Conservation (phyloP, 768 basidiomycete genomes). For the Agrocybe pediades region DNA sequence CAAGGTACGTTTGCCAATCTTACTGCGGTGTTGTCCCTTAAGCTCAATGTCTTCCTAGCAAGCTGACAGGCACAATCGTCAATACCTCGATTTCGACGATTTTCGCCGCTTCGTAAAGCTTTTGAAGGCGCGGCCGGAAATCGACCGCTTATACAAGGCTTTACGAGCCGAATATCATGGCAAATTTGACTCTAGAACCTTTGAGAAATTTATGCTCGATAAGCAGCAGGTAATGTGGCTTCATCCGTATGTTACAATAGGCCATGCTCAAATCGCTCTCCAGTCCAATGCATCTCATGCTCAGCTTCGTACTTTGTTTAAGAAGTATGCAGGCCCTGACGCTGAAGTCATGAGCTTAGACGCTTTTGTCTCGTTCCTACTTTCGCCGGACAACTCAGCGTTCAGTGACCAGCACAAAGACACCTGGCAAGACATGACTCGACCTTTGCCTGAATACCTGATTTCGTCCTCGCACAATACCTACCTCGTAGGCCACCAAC, state of each 20-base stretch:
- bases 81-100: constrained; percentile 76
- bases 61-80: constrained; percentile 58
- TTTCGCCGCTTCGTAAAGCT: constrained; percentile 86
- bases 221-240: constrained; percentile 39
- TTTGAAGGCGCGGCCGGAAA: constrained; percentile 81
- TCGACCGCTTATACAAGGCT: constrained; percentile 64
- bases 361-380: constrained; percentile 76
- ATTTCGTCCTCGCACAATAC: constrained; percentile 95
- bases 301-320: constrained; percentile 40
- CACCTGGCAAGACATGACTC: constrained; percentile 83
- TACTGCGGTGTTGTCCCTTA: not conserved
- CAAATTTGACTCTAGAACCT: constrained; percentile 41
- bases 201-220: constrained; percentile 49
- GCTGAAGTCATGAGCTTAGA: constrained; percentile 50
- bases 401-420: constrained; percentile 45
- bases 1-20: constrained; percentile 38
- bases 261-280: not conserved
- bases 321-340: constrained; percentile 32
- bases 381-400: constrained; percentile 75
- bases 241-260: not conserved
- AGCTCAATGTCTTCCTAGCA: constrained; percentile 48
- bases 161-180: constrained; percentile 32
- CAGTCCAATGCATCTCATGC: constrained; percentile 39
- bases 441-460: constrained; percentile 85
- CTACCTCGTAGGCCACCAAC: constrained; percentile 83